These are phyloP conservation scores for Aureobasidium zeae DNA, from an alignment of 2,329 filamentous ascomycete genomes.

Conservation along the genomic window DNA sequence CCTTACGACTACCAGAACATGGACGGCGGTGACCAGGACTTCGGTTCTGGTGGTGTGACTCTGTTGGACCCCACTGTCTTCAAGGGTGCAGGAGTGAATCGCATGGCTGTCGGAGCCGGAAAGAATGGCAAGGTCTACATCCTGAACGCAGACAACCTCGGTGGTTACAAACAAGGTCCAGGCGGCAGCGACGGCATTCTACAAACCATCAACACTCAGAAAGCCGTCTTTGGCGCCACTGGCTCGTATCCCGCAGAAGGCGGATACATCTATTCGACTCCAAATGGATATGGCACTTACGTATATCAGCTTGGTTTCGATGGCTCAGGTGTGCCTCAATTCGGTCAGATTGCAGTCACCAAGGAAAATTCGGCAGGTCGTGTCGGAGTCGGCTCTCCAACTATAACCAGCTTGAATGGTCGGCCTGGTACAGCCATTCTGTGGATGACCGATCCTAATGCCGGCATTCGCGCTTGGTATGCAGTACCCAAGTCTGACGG, in stretches of 20 bases:
- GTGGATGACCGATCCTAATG: constrained; percentile 34
- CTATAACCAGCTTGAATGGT: constrained; percentile 31
- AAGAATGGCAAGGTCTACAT: constrained; percentile 27
- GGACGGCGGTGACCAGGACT: constrained; percentile 43
- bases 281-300: constrained; percentile 23
- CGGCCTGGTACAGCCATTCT: constrained; percentile 32
- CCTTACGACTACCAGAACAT: constrained; percentile 43
- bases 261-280: constrained; percentile 27
- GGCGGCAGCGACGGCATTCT: constrained; percentile 21
- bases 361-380: constrained; percentile 22
- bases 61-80: constrained; percentile 20
- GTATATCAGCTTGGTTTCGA: constrained; percentile 25
- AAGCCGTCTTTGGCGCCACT: constrained; percentile 22
- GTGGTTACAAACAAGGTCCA: constrained; percentile 23
- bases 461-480: constrained; percentile 33
- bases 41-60: constrained; percentile 26
- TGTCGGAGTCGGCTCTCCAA: constrained; percentile 29
- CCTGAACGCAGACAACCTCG: constrained; percentile 21
- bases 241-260: constrained; percentile 24
- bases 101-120: constrained; percentile 25
- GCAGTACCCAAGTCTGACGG: constrained; percentile 33
- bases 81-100: constrained; percentile 19
- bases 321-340: constrained; percentile 20
- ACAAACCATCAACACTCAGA: constrained; percentile 21
- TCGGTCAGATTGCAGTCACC: constrained; percentile 26